Evolutionary conservation across 225 moss, liverwort and hornwort species (phyloP).

Genomic region (Anthoceros angustus): DNA sequence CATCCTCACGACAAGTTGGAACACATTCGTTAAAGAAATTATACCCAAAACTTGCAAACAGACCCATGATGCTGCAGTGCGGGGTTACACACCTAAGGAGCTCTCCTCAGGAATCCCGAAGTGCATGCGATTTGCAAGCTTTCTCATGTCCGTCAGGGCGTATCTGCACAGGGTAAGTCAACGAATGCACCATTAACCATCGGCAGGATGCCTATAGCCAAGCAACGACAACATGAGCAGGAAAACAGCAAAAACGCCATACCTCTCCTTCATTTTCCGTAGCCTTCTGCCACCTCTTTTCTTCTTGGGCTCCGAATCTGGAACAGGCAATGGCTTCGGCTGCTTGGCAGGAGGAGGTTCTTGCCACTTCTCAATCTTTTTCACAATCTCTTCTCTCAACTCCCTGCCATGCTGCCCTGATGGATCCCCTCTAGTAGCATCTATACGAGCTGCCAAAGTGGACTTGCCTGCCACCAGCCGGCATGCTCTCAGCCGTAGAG

Average conservation of each 20-base stretch:
- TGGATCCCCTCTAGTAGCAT: constrained; percentile 70
- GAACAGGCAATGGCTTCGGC: constrained; percentile 88
- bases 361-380: constrained; percentile 99
- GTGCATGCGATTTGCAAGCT: constrained; percentile 95
- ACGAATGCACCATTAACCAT: background rate
- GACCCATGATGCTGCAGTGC: background rate
- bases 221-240: background rate
- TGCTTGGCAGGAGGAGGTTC: constrained; percentile 95
- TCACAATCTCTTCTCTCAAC: constrained; percentile 68
- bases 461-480: constrained; percentile 85
- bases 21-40: background rate
- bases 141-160: constrained; percentile 94
- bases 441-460: constrained; percentile 78
- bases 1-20: background rate
- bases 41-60: background rate
- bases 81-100: constrained; percentile 43
- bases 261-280: constrained; percentile 99
- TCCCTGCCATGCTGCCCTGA: constrained; percentile 57
- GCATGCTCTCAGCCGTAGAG: constrained; percentile 62
- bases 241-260: background rate
- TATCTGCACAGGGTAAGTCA: constrained; percentile 12
- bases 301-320: constrained; percentile 92
- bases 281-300: constrained; percentile 89
- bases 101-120: constrained; percentile 97
- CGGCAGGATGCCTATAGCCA: background rate